Base-by-base conservation (phyloP, 2,329 filamentous ascomycete genomes). In the Cordyceps farinosa region DNA sequence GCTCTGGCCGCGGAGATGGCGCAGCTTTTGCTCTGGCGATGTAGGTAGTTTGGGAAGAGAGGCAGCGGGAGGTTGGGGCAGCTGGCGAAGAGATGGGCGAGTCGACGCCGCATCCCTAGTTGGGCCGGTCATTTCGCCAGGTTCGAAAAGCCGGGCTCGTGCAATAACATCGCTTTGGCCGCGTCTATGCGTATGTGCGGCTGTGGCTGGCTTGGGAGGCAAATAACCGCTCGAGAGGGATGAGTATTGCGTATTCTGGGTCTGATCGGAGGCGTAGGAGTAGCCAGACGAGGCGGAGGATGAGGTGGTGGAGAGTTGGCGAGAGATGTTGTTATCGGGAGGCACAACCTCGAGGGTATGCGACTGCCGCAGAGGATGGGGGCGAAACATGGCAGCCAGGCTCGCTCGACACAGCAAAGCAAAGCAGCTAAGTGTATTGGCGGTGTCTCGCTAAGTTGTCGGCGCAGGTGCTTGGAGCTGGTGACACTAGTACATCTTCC, bases 61-160 rank as follows among this genome's bases (percentile, higher is more conserved):
- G 27, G 72, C 69, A 17, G 80, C 84, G 3, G 90, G 88, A 1
- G 84, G 80, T 71, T 90, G 89, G 3, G 88, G 85, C 7, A 92
- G 81, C 30, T 90, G 90, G 55, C 91, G 87, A 65, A 96, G 79
- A 29, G 91, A 92, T 71, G 90, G 89, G 60, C 92, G 88, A 65
- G 90, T 84, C 68, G 83, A 88, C 68, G 85, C 85, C n/a, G 85
- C 80, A 65, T 76, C 74, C 64, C 75, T 76, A 68, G 78, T 76
- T 60, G 76, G 69, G 66, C 71, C 67, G 65, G 72, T 80, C 77
- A 72, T 81, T 74, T 75, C 80, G 72, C 72, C 75, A 48, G 71
- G 56, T 70, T 78, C 76, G 68, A 82, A 77, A 65, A 80, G 76
- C 68, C 81, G 73, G 71, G 87, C 82, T 50, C 81, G 80, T 65